These are phyloP conservation scores for Phytophthora sp. DNA, from an alignment of 352 stramenopile genomes.

Conservation along the genomic window DNA sequence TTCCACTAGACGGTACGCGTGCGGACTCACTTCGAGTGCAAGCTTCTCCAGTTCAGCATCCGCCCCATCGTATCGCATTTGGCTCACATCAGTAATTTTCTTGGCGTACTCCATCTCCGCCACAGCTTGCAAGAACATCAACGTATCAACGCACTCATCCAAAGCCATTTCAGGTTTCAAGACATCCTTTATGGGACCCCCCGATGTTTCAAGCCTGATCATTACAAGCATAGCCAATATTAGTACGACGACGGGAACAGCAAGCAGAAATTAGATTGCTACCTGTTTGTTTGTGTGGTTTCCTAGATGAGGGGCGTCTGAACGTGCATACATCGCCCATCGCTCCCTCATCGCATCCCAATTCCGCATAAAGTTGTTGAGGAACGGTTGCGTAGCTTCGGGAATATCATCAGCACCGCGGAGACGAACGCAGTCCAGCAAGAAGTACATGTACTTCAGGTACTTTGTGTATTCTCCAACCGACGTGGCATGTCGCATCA, in stretches of 20 bases:
- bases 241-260: too few relatives aligned
- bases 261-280: too few relatives aligned
- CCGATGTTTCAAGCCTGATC: neutral
- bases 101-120: neutral
- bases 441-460: neutral
- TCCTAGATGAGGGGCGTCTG: neutral
- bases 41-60: neutral
- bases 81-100: neutral
- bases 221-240: too few relatives aligned
- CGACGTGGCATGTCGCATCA: neutral
- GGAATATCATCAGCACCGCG: neutral
- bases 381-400: constrained; percentile 5
- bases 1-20: constrained; percentile 9
- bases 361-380: constrained; percentile 11
- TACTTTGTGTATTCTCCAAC: neutral
- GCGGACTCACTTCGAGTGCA: neutral
- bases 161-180: neutral
- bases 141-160: neutral
- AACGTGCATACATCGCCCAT: constrained; percentile 3
- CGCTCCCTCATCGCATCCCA: constrained; percentile 14
- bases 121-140: neutral
- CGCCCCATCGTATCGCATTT: neutral
- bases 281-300: neutral
- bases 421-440: neutral
- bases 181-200: neutral